A percentile compares a stretch with the other conserved stretches of the same genome.
These are phyloP conservation scores for Rusavskia elegans DNA, from an alignment of 495 filamentous ascomycete genomes.

Conservation along the genomic window DNA sequence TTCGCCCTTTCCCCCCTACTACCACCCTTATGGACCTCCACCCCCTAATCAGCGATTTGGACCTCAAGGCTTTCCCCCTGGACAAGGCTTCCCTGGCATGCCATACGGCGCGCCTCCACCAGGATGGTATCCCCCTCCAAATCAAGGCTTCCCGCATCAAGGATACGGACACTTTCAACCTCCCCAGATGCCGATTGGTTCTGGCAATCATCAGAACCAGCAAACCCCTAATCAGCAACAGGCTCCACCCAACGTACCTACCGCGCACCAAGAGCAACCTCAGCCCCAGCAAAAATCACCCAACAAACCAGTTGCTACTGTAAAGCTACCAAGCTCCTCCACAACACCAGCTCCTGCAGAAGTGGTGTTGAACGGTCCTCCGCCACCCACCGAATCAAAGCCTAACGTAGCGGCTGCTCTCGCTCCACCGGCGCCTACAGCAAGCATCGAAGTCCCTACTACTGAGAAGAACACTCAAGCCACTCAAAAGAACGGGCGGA, in stretches of 20 bases:
- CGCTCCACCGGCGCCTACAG: conserved; percentile 22
- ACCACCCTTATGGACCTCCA: conserved; percentile 29
- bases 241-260: conserved; percentile 18
- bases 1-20: conserved; percentile 28
- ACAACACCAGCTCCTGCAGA: conserved; percentile 21
- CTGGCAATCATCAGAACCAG: conserved; percentile 29
- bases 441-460: conserved; percentile 19
- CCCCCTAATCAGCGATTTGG: conserved; percentile 30
- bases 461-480: conserved; percentile 32
- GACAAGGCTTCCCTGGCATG: conserved; percentile 42
- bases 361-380: conserved; percentile 24
- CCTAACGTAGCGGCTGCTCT: conserved; percentile 35
- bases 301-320: conserved; percentile 13
- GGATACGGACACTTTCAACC: conserved; percentile 38
- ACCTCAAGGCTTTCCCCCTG: conserved; percentile 45
- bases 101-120: conserved; percentile 51
- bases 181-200: conserved; percentile 35
- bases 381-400: conserved; percentile 53
- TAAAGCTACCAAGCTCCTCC: conserved; percentile 10
- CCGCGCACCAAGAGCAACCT: conserved; percentile 11
- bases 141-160: conserved; percentile 58
- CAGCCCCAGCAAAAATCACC: conserved; percentile 21
- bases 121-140: conserved; percentile 65
- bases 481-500: conserved; percentile 53
- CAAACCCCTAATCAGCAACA: conserved; percentile 16